These are phyloP conservation scores for Strobilomyces confusus DNA, from an alignment of 768 basidiomycete species.

Conservation along the genomic window DNA sequence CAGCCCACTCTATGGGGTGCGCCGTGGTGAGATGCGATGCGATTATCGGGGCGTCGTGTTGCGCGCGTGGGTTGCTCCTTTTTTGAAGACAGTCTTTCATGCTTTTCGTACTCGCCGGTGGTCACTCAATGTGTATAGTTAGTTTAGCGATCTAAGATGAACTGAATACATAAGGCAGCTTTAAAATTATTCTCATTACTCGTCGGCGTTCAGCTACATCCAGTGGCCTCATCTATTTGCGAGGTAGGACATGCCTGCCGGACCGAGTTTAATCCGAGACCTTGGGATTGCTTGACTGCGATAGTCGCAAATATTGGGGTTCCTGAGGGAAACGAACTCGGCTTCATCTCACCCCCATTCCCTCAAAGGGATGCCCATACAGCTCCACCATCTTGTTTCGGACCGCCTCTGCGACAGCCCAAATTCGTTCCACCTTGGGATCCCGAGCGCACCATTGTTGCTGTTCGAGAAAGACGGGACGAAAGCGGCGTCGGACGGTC, in stretches of 20 bases:
- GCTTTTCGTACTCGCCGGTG: no score
- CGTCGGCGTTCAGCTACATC: no score
- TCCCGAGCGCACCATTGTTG: conserved; percentile 45
- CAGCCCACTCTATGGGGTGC: conserved; percentile 29
- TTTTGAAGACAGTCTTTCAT: conserved; percentile 25
- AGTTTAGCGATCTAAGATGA: no score
- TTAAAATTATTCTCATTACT: no score
- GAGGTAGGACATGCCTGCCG: no score
- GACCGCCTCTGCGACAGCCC: conserved; percentile 17
- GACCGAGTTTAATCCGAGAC: no score
- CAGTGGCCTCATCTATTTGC: no score
- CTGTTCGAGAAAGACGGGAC: background rate
- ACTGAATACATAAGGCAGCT: no score
- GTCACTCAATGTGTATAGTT: no score
- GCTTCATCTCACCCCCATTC: background rate
- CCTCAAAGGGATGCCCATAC: conserved; percentile 15
- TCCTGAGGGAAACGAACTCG: background rate
- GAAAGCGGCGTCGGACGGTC: background rate
- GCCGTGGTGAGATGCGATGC: conserved; percentile 6
- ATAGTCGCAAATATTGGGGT: no score
- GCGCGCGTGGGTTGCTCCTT: conserved; percentile 1
- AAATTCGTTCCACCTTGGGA: conserved; percentile 31
- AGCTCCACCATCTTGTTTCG: conserved; percentile 13
- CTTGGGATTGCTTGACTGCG: no score
- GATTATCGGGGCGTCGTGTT: background rate